Evolutionary conservation across 805 yeast species (phyloP).

Genomic region (Ogataea methanolica): DNA sequence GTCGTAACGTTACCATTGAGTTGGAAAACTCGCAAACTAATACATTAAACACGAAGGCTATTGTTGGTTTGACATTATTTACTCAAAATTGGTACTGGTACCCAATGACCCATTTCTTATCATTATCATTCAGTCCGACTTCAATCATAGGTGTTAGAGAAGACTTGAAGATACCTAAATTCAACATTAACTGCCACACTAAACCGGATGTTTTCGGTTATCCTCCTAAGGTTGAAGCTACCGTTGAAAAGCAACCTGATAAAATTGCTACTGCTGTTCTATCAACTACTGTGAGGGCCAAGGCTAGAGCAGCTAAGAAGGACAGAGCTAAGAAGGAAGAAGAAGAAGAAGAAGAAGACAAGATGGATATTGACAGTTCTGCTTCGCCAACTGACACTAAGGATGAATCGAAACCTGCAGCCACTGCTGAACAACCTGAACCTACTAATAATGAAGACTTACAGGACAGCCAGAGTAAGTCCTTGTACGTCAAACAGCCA

Average conservation of each 20-base stretch:
- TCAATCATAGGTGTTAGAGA: slow-evolving; percentile 80
- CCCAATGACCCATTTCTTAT: slow-evolving; percentile 90
- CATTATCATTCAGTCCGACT: slow-evolving; percentile 90
- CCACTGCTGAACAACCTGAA: slow-evolving; percentile 3
- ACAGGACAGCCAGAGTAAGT: slow-evolving; percentile 35
- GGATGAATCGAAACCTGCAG: slow-evolving; percentile 15
- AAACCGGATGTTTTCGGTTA: slow-evolving; percentile 78
- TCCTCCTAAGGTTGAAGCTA: slow-evolving; percentile 83
- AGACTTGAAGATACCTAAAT: slow-evolving; percentile 82
- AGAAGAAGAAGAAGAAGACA: slow-evolving; percentile 39
- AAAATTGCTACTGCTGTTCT: slow-evolving; percentile 89
- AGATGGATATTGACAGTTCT: slow-evolving; percentile 31
- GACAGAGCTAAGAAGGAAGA: slow-evolving; percentile 40
- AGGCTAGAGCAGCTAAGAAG: slow-evolving; percentile 72
- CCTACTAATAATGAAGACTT: slow-evolving; percentile 11
- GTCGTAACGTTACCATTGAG: slow-evolving; percentile 92
- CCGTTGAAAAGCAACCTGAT: slow-evolving; percentile 77
- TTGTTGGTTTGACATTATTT: slow-evolving; percentile 87
- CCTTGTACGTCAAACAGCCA: slow-evolving; percentile 53
- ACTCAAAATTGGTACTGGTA: slow-evolving; percentile 98
- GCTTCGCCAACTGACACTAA: slow-evolving; percentile 22
- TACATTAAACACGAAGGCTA: slow-evolving; percentile 83
- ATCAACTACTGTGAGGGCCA: slow-evolving; percentile 92
- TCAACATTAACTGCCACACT: slow-evolving; percentile 75
- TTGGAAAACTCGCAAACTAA: slow-evolving; percentile 86